Percentiles rank a stretch among this genome's conserved stretches.
Evolutionary conservation across 2,329 filamentous ascomycete species (phyloP).

Genomic region (Colletotrichum melonis): DNA sequence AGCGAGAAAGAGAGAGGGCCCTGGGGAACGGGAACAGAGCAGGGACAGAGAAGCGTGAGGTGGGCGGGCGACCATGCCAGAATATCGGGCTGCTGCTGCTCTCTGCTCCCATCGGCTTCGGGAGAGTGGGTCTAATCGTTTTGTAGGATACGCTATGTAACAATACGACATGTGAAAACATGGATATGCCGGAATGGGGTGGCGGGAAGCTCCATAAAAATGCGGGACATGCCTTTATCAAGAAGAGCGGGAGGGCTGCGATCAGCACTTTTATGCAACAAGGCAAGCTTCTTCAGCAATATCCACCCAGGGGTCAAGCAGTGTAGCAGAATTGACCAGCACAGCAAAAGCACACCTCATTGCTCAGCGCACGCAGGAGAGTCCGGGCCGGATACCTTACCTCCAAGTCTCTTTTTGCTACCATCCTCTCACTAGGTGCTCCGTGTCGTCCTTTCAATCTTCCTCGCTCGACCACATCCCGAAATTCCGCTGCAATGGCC

Average conservation of each 20-base stretch:
- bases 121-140: not conserved
- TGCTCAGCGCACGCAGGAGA: not conserved
- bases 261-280: constrained; percentile 30
- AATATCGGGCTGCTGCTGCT: constrained; percentile 8
- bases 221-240: constrained; percentile 22
- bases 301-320: constrained; percentile 26
- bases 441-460: not conserved
- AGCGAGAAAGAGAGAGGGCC: constrained; percentile 5
- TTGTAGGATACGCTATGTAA: constrained; percentile 1
- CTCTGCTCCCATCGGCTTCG: constrained; percentile 12
- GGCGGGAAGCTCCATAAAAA: constrained; percentile 21
- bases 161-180: not conserved
- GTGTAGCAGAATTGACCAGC: constrained; percentile 8
- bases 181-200: constrained; percentile 28
- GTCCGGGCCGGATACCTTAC: not conserved
- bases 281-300: constrained; percentile 33
- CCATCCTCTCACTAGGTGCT: not conserved
- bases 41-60: constrained; percentile 29
- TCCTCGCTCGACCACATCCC: not conserved
- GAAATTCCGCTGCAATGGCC: not conserved
- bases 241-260: not conserved
- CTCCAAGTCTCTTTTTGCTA: not conserved
- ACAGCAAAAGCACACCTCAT: not conserved
- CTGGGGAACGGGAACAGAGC: constrained; percentile 7
- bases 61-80: constrained; percentile 27